phyloP scores from a whole-genome alignment of 2,329 filamentous ascomycete species.

The Fusarium sp. region DNA sequence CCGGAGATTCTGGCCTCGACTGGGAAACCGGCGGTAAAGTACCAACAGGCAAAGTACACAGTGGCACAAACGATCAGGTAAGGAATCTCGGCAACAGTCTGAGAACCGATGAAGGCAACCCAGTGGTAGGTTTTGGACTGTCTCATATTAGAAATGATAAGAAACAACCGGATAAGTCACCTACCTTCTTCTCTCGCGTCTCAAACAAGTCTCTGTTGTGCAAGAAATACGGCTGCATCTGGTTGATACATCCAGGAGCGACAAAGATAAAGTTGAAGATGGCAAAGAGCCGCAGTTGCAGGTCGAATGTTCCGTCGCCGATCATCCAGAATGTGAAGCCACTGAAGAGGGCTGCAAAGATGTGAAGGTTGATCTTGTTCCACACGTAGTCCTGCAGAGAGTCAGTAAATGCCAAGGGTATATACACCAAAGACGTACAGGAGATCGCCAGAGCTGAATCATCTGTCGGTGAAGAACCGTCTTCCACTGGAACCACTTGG shows the following conservation, averaged over 20 bases:
- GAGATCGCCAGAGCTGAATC: constrained; percentile 41
- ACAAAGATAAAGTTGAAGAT: constrained; percentile 67
- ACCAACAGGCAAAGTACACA: constrained; percentile 62
- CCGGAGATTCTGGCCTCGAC: constrained; percentile 54
- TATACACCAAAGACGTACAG: neutral
- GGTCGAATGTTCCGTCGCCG: constrained; percentile 52
- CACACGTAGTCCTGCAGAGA: constrained; percentile 36
- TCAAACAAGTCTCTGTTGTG: constrained; percentile 61
- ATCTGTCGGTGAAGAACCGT: constrained; percentile 46
- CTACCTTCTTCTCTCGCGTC: constrained; percentile 59
- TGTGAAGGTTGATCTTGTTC: constrained; percentile 52
- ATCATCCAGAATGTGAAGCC: constrained; percentile 64
- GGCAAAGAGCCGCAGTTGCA: constrained; percentile 58
- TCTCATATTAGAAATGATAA: neutral
- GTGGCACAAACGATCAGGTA: constrained; percentile 52
- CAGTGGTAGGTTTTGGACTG: constrained; percentile 61
- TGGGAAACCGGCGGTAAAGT: constrained; percentile 51
- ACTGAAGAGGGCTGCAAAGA: constrained; percentile 58
- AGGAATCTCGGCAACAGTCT: constrained; percentile 55
- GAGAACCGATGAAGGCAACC: constrained; percentile 63
- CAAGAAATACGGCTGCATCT: constrained; percentile 60
- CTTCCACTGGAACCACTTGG: constrained; percentile 53
- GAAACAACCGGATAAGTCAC: too few relatives aligned
- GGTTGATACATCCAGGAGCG: constrained; percentile 52
- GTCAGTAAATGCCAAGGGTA: neutral